Evolutionary conservation across 2,329 filamentous ascomycete species (phyloP).

Genomic region (Cladophialophora yegresii): DNA sequence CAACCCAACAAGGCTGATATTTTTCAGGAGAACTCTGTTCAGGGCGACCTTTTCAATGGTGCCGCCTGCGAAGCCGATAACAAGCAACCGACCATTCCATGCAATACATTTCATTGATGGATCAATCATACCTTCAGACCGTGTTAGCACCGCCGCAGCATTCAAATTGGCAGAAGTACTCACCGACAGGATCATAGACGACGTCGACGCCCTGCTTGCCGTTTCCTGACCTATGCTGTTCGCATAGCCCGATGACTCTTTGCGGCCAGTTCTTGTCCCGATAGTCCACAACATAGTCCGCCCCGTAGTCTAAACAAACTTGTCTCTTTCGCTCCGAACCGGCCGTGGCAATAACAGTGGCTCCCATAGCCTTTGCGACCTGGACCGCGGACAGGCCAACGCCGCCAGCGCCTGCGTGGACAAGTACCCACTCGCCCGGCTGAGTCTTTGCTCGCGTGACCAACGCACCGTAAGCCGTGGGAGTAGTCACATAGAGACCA

Average conservation of each 20-base stretch:
- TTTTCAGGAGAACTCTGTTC: slow-evolving; percentile 91
- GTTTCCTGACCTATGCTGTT: slow-evolving; percentile 61
- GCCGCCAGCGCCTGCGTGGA: slow-evolving; percentile 90
- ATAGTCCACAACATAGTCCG: slow-evolving; percentile 82
- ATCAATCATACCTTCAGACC: slow-evolving; percentile 64
- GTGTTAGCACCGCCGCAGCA: background rate
- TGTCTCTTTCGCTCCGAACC: slow-evolving; percentile 77
- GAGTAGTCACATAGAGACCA: slow-evolving; percentile 87
- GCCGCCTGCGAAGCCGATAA: slow-evolving; percentile 86
- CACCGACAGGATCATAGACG: slow-evolving; percentile 88
- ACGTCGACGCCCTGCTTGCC: slow-evolving; percentile 75
- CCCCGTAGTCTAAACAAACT: slow-evolving; percentile 77
- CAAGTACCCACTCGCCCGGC: slow-evolving; percentile 79
- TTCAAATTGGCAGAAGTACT: slow-evolving; percentile 7
- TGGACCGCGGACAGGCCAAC: slow-evolving; percentile 91
- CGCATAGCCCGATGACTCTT: slow-evolving; percentile 69
- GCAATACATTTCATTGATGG: slow-evolving; percentile 85
- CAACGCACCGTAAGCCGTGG: slow-evolving; percentile 82
- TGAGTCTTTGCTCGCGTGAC: slow-evolving; percentile 76
- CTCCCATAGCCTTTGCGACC: slow-evolving; percentile 87
- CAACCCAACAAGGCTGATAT: slow-evolving; percentile 83
- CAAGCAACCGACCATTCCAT: slow-evolving; percentile 85
- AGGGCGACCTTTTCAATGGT: slow-evolving; percentile 87
- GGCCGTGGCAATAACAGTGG: slow-evolving; percentile 89
- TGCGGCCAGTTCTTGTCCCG: slow-evolving; percentile 67